A percentile compares a stretch with the other conserved stretches of the same genome.
These are phyloP conservation scores for Ogataea degrootiae DNA, from an alignment of 805 yeast genomes.

Conservation along the genomic window DNA sequence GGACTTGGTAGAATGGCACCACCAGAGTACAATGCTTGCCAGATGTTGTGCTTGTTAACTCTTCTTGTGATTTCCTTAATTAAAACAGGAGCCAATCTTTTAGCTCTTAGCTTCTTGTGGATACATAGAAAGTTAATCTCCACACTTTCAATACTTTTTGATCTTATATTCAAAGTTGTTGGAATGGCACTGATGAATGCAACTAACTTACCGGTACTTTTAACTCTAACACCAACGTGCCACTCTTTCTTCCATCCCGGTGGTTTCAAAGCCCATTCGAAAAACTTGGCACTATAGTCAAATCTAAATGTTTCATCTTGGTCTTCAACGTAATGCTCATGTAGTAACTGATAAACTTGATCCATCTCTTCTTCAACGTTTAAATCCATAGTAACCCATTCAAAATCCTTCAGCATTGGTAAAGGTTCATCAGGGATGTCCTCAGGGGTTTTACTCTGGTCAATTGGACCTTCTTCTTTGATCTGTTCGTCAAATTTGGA, in stretches of 20 bases:
- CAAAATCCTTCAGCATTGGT: constrained; percentile 72
- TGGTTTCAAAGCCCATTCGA: constrained; percentile 89
- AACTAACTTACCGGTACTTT: constrained; percentile 67
- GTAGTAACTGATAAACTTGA: constrained; percentile 74
- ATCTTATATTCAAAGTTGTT: constrained; percentile 52
- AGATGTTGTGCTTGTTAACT: constrained; percentile 75
- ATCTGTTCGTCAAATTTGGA: constrained; percentile 66
- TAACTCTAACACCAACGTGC: constrained; percentile 91
- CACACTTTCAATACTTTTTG: constrained; percentile 51
- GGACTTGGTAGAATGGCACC: constrained; percentile 94
- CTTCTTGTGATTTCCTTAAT: constrained; percentile 93
- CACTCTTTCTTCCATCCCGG: constrained; percentile 91
- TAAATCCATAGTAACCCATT: constrained; percentile 81
- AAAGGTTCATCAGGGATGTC: constrained; percentile 70
- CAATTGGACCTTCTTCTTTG: constrained; percentile 77
- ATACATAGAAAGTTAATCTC: constrained; percentile 93
- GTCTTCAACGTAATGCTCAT: constrained; percentile 93
- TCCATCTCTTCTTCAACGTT: constrained; percentile 50
- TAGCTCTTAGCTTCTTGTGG: constrained; percentile 89
- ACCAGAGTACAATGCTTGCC: constrained; percentile 96
- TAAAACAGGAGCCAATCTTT: constrained; percentile 88
- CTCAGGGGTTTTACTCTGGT: constrained; percentile 56
- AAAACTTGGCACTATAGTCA: constrained; percentile 76
- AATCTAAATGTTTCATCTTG: constrained; percentile 88
- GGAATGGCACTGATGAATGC: constrained; percentile 95